Percentiles rank a stretch among this genome's conserved stretches.
Conservation (phyloP, 306 rosid genomes). For the Echinosophora koreensis region DNA sequence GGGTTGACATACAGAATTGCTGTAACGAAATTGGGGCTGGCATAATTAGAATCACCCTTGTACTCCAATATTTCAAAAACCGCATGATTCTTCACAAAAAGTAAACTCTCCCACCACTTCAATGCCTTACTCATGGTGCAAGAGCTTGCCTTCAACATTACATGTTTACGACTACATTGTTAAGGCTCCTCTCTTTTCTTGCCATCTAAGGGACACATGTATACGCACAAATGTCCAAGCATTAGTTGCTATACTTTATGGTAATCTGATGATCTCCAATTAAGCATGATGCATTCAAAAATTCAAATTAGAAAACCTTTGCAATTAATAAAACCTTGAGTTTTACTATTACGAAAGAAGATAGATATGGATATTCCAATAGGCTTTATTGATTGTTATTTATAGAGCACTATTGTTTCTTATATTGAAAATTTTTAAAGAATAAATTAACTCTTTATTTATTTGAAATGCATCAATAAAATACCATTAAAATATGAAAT, state of each 20-base stretch:
- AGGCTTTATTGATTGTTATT: background rate
- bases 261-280: slow-evolving; percentile 13
- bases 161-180: slow-evolving; percentile 41
- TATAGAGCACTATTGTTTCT: background rate
- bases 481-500: background rate
- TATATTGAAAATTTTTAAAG: background rate
- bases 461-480: background rate
- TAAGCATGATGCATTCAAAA: slow-evolving; percentile 36
- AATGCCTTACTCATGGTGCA: slow-evolving; percentile 44
- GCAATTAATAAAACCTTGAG: background rate
- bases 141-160: slow-evolving; percentile 41
- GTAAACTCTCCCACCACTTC: slow-evolving; percentile 38
- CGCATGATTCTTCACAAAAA: slow-evolving; percentile 44
- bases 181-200: slow-evolving; percentile 50
- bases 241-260: background rate
- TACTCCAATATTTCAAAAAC: slow-evolving; percentile 47
- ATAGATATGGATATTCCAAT: background rate
- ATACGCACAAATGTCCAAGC: slow-evolving; percentile 36
- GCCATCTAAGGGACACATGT: slow-evolving; percentile 49
- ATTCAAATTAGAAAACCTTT: background rate
- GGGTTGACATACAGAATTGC: slow-evolving; percentile 34
- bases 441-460: background rate
- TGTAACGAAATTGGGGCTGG: slow-evolving; percentile 42
- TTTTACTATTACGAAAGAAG: background rate
- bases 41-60: slow-evolving; percentile 47